A percentile compares a stretch with the other conserved stretches of the same genome.
Conservation (phyloP, 2,329 filamentous ascomycete genomes). For the Sporothrix pallida region DNA sequence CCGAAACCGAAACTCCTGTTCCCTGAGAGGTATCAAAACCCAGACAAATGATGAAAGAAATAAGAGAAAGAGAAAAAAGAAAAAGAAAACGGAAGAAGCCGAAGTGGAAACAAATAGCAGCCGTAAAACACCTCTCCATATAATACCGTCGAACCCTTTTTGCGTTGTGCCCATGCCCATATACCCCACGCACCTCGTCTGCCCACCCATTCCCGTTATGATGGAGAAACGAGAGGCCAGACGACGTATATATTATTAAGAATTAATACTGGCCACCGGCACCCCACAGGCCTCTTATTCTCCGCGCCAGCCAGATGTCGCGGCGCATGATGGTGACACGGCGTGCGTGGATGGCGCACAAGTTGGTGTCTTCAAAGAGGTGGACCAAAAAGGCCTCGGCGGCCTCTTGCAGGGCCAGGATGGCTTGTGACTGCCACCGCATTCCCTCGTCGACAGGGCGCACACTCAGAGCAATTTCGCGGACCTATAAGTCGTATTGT, state of each 20-base stretch:
- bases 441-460: conserved; percentile 71
- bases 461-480: conserved; percentile 73
- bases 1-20: conserved; percentile 25
- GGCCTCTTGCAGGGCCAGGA: conserved; percentile 90
- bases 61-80: neutral
- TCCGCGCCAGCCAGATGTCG: conserved; percentile 89
- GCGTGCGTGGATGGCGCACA: conserved; percentile 96
- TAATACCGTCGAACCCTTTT: neutral
- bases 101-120: neutral
- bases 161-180: neutral
- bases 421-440: conserved; percentile 95
- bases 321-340: conserved; percentile 97
- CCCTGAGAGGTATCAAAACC: conserved; percentile 24
- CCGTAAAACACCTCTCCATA: conserved; percentile 15
- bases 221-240: no score
- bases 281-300: conserved; percentile 79
- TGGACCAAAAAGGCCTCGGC: conserved; percentile 96
- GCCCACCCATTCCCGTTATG: no score
- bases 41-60: conserved; percentile 10
- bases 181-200: neutral
- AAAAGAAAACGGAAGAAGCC: neutral
- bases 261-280: conserved; percentile 60
- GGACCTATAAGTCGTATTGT: conserved; percentile 53
- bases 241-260: neutral
- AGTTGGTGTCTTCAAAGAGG: conserved; percentile 94